Base-by-base conservation (phyloP, 1,284 basidiomycete species). In the Cryptococcus sp. region DNA sequence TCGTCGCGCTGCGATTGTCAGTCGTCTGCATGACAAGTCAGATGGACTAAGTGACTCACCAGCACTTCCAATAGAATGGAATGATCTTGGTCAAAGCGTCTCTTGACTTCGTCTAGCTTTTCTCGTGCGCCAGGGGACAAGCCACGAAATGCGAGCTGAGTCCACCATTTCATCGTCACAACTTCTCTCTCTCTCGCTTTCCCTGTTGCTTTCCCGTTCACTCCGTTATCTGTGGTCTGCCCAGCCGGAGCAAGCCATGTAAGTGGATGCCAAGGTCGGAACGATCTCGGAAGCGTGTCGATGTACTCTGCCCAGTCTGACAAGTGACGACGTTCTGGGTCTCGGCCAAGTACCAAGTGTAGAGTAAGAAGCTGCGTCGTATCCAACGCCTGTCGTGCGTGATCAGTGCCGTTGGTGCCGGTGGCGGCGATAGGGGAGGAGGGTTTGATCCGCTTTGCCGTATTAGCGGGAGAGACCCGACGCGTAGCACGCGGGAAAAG, bases 251-350 rank as follows among this genome's bases (percentile, higher is more conserved):
- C 79, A n/a, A 84, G 65, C 88, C 89, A 89, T 15, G 85, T 83
- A 16, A 93, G 79, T 11, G 91, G 91, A 79, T 93, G 91, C 70
- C 72, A 60, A 75, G 82, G 58, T 78, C 81, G 71, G 61, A 93
- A 92, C 41, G 85, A 78, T 54, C 73, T 71, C 3, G 91, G 91
- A 17, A 94, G 78, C 0, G 85, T 82, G 1, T 86, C 85, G 54
- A 93, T 85, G 69, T 91, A 93, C 2, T 86, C 84, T 22, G 86
- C 85, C 77, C 89, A 93, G 22, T 64, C 62, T 7, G 58, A 64
- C n/a, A 75, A 70, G 58, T 83, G 81, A 65, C 90, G 86, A 60
- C 13, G 74, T 69, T 42, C 57, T 61, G 67, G 61, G 59, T 50
- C 70, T 43, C 69, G 65, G 23, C 71, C 64, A 3, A 88, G 76